phyloP scores from a whole-genome alignment of 257 asterid genomes.

The Henckelia pumila region DNA sequence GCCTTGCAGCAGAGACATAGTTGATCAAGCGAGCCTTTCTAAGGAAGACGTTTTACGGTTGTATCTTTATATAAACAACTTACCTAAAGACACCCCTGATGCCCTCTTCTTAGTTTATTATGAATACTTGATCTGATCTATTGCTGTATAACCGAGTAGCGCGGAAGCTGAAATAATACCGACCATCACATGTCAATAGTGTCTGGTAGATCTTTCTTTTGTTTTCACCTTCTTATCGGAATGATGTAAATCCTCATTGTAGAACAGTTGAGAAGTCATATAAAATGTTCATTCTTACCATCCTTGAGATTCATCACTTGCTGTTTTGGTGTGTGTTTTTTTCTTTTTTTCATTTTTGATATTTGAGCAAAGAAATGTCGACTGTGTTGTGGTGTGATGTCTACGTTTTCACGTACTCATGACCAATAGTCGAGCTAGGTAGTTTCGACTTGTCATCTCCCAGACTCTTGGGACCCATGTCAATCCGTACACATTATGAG shows the following conservation, averaged over 20 bases:
- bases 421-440: background rate
- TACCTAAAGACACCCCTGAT: slow-evolving; percentile 60
- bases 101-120: slow-evolving; percentile 50
- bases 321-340: background rate
- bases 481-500: too few species aligned
- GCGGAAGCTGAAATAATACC: slow-evolving; percentile 21
- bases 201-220: slow-evolving; percentile 13
- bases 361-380: background rate
- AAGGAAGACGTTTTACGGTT: slow-evolving; percentile 47
- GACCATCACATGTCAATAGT: slow-evolving; percentile 19
- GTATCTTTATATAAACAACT: slow-evolving; percentile 48
- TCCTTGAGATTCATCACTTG: background rate
- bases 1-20: slow-evolving; percentile 43
- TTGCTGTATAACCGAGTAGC: background rate
- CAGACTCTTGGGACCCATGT: too few species aligned
- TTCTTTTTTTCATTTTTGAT: background rate
- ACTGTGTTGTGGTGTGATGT: too few species aligned
- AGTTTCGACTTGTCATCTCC: background rate
- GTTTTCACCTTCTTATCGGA: background rate
- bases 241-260: slow-evolving; percentile 26
- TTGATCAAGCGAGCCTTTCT: slow-evolving; percentile 48
- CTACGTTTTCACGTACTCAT: too few species aligned
- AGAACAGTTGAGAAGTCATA: slow-evolving; percentile 19
- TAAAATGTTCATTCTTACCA: slow-evolving; percentile 3
- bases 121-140: slow-evolving; percentile 47